Evolutionary conservation across 768 basidiomycete genomes (phyloP), one percentile per base, ranked within the genome.

Genomic region (Xanthoconium purpureum): DNA sequence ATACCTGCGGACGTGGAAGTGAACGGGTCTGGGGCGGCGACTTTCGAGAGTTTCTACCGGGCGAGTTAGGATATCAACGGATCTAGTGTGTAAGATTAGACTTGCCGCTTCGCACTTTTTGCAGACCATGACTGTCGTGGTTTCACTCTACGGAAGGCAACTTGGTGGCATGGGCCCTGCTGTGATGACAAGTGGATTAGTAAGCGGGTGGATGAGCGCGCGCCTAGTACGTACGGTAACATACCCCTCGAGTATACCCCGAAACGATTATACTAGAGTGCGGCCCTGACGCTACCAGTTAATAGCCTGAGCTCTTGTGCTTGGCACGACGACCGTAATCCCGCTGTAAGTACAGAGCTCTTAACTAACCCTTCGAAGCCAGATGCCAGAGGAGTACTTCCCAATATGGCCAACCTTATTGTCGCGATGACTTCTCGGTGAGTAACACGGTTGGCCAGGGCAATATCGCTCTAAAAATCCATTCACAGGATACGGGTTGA

Each of bases 21-120:
- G 74, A 92, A 94, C 39, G 91, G 91, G 75, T 94, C 91, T 46
- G 91, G 92, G 4, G 91, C 91, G 54, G 91, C 91, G 44, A 94
- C 80, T 72, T 90, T 93, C 55, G 90, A 92, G 52, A 91, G 82
- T 91, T 94, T 94, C 91, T 94, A 61, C 36, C 13, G 43, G 30
- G 5, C 40, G 5, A 2, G 17, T 66, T 29, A 65, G 44, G 29
- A 40, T 5, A 38, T 20, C 9, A 2, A 13, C 4, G 18, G 18
- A 33, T 57, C 59, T 42, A 56, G 62, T 56, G 49, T 54, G 17
- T 59, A 61, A 52, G 53, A 62, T 52, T 45, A 52, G 10, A 70
- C 79, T 40, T 56, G 83, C 90, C 72, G 80, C 77, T 75, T 91
- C 89, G 73, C 91, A 93, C 79, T 90, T 93, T 74, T 81, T 85